Evolutionary conservation across 2,329 filamentous ascomycete species (phyloP).

Genomic region (Metarhizium humberi): DNA sequence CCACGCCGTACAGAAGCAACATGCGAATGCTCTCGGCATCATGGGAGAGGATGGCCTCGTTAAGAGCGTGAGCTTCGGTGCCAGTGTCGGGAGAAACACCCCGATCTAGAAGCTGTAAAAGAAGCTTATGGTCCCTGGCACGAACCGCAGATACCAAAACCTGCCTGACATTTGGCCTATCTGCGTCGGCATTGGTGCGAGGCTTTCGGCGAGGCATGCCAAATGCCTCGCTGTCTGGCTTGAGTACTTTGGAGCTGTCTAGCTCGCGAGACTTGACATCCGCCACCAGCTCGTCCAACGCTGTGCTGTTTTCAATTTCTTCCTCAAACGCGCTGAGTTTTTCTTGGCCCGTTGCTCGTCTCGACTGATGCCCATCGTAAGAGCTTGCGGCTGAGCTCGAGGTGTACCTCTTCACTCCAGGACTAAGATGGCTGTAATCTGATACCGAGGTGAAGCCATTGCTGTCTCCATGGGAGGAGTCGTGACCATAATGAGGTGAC

Average conservation of each 20-base stretch:
- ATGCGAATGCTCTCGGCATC: constrained; percentile 46
- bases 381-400: constrained; percentile 20
- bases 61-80: constrained; percentile 36
- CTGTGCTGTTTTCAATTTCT: constrained; percentile 4
- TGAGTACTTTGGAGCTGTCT: constrained; percentile 31
- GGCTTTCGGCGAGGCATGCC: constrained; percentile 44
- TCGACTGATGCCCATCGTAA: constrained; percentile 16
- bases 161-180: constrained; percentile 33
- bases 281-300: constrained; percentile 18
- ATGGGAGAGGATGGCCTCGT: constrained; percentile 40
- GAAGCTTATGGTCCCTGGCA: constrained; percentile 44
- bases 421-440: constrained; percentile 6
- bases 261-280: constrained; percentile 30
- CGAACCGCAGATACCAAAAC: constrained; percentile 45
- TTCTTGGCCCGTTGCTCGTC: constrained; percentile 12
- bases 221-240: constrained; percentile 39
- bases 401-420: constrained; percentile 11
- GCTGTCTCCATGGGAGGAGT: constrained; percentile 10
- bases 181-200: constrained; percentile 31
- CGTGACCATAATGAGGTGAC: constrained; percentile 4
- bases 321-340: constrained; percentile 22
- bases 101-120: constrained; percentile 49
- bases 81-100: constrained; percentile 43
- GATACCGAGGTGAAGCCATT: constrained; percentile 1
- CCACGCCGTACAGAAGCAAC: constrained; percentile 46